These are phyloP conservation scores for Fusarium mundagurra DNA, from an alignment of 2,329 filamentous ascomycete genomes.

Conservation along the genomic window DNA sequence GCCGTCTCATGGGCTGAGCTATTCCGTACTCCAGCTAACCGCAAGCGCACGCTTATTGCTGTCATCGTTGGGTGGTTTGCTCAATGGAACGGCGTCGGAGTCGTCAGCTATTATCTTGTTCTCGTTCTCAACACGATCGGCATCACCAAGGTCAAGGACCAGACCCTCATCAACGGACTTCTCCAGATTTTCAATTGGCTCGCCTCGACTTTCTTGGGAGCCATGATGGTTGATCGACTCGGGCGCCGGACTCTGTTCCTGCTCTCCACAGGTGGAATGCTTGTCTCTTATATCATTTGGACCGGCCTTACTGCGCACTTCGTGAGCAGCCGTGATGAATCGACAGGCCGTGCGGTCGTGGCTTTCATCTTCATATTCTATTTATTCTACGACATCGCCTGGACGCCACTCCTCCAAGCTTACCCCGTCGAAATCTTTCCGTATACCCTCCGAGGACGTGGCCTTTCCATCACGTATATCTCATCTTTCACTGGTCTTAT, in stretches of 20 bases:
- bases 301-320: conserved; percentile 42
- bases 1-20: conserved; percentile 51
- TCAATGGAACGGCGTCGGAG: conserved; percentile 30
- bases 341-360: conserved; percentile 45
- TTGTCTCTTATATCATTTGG: conserved; percentile 47
- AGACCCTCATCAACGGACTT: conserved; percentile 40
- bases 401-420: conserved; percentile 46
- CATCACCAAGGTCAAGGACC: conserved; percentile 50
- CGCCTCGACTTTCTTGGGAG: conserved; percentile 49
- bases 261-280: conserved; percentile 49
- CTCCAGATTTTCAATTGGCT: conserved; percentile 52
- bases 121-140: conserved; percentile 52
- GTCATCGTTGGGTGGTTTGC: conserved; percentile 28
- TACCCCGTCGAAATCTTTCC: conserved; percentile 44
- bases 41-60: conserved; percentile 39
- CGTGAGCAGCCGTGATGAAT: conserved; percentile 20
- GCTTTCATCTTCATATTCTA: conserved; percentile 53
- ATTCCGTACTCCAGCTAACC: conserved; percentile 48
- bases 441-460: conserved; percentile 33
- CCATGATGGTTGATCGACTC: conserved; percentile 51
- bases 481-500: conserved; percentile 31
- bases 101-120: conserved; percentile 48
- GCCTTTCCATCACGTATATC: conserved; percentile 32
- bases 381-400: conserved; percentile 50
- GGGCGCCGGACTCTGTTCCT: conserved; percentile 53